phyloP scores from a whole-genome alignment of 1,284 basidiomycete species.

The Vanrija pseudolonga region DNA sequence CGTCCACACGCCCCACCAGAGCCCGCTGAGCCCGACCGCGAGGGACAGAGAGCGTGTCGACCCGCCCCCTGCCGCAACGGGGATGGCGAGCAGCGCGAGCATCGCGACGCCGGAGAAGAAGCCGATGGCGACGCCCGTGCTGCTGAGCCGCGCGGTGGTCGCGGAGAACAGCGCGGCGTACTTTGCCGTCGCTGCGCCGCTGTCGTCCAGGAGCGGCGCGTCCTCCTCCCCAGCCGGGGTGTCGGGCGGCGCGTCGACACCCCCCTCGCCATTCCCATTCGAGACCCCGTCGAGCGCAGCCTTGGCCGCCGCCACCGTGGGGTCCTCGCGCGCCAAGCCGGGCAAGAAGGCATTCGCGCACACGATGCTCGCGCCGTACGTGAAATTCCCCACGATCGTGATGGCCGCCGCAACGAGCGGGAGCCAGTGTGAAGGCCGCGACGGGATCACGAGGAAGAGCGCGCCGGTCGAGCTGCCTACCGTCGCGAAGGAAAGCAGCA shows the following conservation, averaged over 20 bases:
- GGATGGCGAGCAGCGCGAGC: conserved; percentile 69
- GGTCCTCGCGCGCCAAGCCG: conserved; percentile 61
- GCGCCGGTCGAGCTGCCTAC: conserved; percentile 63
- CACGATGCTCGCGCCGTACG: conserved; percentile 76
- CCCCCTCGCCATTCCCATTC: background rate
- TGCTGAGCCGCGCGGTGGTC: conserved; percentile 72
- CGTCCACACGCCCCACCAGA: conserved; percentile 80
- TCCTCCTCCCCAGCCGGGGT: conserved; percentile 1
- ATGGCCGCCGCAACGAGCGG: conserved; percentile 63
- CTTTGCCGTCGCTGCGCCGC: conserved; percentile 10
- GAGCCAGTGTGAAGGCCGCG: conserved; percentile 61
- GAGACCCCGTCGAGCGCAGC: background rate
- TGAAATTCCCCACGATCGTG: conserved; percentile 70
- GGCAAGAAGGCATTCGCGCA: conserved; percentile 88
- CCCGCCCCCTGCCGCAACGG: conserved; percentile 63
- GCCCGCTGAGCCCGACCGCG: conserved; percentile 71
- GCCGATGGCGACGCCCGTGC: conserved; percentile 75
- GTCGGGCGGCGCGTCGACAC: background rate
- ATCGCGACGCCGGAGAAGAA: conserved; percentile 66
- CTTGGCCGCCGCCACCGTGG: conserved; percentile 54
- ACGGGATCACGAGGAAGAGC: conserved; percentile 68
- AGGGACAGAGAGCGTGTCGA: conserved; percentile 70
- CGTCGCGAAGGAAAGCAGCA: conserved; percentile 70
- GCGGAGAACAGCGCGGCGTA: conserved; percentile 61
- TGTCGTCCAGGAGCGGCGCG: conserved; percentile 21